phyloP scores from a whole-genome alignment of 2,329 filamentous ascomycete genomes.

The Cryphonectria carpinicola region DNA sequence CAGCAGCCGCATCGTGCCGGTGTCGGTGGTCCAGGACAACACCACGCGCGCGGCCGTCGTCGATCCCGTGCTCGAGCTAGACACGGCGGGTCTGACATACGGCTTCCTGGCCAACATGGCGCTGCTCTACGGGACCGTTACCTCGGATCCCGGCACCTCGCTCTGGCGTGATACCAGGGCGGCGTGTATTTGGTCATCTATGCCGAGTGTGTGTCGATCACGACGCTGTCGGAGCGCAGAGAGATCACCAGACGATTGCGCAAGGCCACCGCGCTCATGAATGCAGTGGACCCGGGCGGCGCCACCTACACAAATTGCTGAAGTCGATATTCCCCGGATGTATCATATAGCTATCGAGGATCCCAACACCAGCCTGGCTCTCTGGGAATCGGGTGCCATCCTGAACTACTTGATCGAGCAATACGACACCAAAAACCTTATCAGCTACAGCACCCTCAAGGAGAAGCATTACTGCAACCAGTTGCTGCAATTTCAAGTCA shows the following conservation, averaged over 20 bases:
- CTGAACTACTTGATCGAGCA: conserved; percentile 47
- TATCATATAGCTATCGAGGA: conserved; percentile 43
- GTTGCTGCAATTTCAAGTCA: conserved; percentile 50
- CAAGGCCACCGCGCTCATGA: conserved; percentile 2
- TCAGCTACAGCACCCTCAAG: conserved; percentile 30
- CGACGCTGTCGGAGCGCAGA: no score
- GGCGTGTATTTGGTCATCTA: no score
- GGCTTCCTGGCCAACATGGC: no score
- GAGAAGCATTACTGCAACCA: conserved; percentile 31
- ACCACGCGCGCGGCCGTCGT: no score
- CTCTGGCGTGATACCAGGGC: no score
- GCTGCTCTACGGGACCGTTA: no score
- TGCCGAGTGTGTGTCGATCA: no score
- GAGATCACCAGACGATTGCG: background rate
- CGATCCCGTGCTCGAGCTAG: no score
- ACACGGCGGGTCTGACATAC: no score
- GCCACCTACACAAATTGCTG: background rate
- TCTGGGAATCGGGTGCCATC: conserved; percentile 51
- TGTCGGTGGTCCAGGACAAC: no score
- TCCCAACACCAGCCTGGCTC: conserved; percentile 45
- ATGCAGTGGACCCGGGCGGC: background rate
- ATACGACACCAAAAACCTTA: conserved; percentile 34
- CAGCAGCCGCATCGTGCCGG: no score
- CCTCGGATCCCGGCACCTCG: no score
- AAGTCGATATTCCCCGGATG: background rate